phyloP scores from a whole-genome alignment of 805 yeast species.

The Yarrowia yakushimensis region DNA sequence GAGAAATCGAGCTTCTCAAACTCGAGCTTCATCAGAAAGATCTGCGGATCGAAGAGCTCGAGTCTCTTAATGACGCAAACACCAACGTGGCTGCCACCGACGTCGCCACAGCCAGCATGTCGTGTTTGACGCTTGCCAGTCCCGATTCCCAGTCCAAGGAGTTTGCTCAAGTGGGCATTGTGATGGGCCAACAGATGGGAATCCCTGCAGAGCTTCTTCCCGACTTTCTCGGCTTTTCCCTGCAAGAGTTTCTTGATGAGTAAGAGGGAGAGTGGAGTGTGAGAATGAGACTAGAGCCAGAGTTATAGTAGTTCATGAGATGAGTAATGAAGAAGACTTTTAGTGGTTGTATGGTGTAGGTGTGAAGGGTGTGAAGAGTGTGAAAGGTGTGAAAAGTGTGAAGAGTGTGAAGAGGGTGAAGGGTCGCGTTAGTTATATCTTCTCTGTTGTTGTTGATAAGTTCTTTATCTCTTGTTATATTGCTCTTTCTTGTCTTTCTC shows the following conservation, averaged over 20 bases:
- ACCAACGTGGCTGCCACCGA: background rate
- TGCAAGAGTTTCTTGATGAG: slow-evolving; percentile 7
- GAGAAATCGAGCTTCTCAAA: slow-evolving; percentile 14
- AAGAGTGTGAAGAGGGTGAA: no score
- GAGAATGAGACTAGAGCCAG: no score
- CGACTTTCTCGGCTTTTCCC: slow-evolving; percentile 4
- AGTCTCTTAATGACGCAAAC: background rate
- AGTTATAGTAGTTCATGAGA: no score
- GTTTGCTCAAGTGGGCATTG: background rate
- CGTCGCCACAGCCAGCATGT: background rate
- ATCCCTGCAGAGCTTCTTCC: background rate
- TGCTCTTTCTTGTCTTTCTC: no score
- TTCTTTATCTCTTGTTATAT: no score
- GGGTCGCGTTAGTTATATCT: no score
- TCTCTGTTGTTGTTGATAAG: no score
- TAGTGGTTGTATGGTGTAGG: no score
- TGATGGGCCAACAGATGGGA: background rate
- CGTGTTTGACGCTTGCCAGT: background rate
- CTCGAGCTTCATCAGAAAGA: background rate
- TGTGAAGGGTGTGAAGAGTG: no score
- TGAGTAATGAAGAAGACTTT: no score
- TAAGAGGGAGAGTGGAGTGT: background rate
- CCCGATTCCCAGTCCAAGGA: background rate
- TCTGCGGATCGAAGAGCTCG: slow-evolving; percentile 1
- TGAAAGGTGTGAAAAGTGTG: no score